Conservation (phyloP, 2,329 filamentous ascomycete genomes). For the Sarocladium strictum region DNA sequence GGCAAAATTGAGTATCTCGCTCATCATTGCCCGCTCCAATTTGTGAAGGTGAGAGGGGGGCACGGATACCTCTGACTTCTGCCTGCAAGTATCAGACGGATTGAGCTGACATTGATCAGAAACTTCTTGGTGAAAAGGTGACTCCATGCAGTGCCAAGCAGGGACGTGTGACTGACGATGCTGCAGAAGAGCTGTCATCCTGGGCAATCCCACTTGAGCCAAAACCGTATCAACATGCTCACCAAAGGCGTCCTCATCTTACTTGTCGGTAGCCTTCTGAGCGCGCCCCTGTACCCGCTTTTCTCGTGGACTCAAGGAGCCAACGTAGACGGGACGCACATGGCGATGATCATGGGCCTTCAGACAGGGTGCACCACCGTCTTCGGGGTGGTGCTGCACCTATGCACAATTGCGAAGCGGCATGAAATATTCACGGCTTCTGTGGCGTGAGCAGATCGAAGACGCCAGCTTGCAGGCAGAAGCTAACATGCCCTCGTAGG, state of each 20-base stretch:
- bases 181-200: not conserved
- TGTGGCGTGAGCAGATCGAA: conserved; percentile 10
- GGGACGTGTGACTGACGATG: no score
- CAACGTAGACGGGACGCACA: not conserved
- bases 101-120: not conserved
- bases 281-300: conserved; percentile 10
- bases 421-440: conserved; percentile 11
- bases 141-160: no score
- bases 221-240: not conserved
- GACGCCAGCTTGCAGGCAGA: no score
- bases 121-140: not conserved
- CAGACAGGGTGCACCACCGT: conserved; percentile 9
- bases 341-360: conserved; percentile 10
- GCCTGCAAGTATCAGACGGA: no score
- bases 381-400: conserved; percentile 6
- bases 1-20: not conserved
- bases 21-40: not conserved
- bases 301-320: conserved; percentile 6
- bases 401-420: conserved; percentile 11
- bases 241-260: not conserved
- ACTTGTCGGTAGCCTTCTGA: conserved; percentile 6
- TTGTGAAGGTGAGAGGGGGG: not conserved
- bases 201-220: not conserved
- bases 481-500: conserved; percentile 3
- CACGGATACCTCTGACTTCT: no score